A percentile compares a stretch with the other conserved stretches of the same genome.
Evolutionary conservation across 306 rosid genomes (phyloP).

Genomic region (apple (Malus domestica)): DNA sequence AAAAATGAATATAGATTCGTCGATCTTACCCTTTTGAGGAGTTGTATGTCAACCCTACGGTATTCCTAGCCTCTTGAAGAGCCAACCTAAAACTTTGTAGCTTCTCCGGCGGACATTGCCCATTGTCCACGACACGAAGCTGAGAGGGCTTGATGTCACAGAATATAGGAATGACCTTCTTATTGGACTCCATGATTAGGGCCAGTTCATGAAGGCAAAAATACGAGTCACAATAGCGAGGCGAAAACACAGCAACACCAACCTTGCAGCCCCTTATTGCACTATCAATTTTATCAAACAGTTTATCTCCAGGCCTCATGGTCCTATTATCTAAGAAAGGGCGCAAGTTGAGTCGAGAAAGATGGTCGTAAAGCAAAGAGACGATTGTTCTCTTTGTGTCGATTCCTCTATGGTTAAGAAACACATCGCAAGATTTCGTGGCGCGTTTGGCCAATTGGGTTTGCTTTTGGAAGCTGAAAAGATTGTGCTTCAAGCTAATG

Average conservation of each 20-base stretch:
- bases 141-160: slow-evolving; percentile 80
- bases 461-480: slow-evolving; percentile 17
- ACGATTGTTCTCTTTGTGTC: slow-evolving; percentile 74
- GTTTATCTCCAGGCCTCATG: slow-evolving; percentile 86
- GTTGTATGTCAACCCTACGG: slow-evolving; percentile 56
- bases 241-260: slow-evolving; percentile 73
- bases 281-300: slow-evolving; percentile 63
- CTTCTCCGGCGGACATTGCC: slow-evolving; percentile 32
- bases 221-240: slow-evolving; percentile 66
- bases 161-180: slow-evolving; percentile 77
- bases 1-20: neutral
- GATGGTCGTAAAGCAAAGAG: slow-evolving; percentile 56
- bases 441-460: slow-evolving; percentile 20
- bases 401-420: slow-evolving; percentile 65
- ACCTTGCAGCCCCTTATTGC: slow-evolving; percentile 56
- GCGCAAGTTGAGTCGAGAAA: slow-evolving; percentile 25
- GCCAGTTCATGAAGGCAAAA: slow-evolving; percentile 87
- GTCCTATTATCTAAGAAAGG: slow-evolving; percentile 75
- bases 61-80: slow-evolving; percentile 57
- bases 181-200: slow-evolving; percentile 48
- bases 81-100: slow-evolving; percentile 43
- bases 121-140: slow-evolving; percentile 25
- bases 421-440: slow-evolving; percentile 50
- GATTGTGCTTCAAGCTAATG: slow-evolving; percentile 18
- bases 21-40: slow-evolving; percentile 60